phyloP scores from a whole-genome alignment of 2,329 filamentous ascomycete species.

The Sarocladium brachiariae region DNA sequence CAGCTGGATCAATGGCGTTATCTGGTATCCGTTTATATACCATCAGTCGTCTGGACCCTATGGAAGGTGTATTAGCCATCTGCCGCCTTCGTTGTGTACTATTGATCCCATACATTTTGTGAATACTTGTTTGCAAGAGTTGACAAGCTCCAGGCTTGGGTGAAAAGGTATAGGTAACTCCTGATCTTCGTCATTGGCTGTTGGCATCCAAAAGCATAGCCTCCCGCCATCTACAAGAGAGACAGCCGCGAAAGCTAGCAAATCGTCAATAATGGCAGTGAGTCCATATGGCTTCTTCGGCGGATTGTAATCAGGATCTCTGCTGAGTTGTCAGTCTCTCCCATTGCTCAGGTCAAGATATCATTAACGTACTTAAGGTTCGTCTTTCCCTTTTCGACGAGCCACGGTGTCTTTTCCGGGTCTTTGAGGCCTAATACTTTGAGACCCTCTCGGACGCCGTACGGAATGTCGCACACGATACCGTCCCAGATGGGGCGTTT shows the following conservation, averaged over 20 bases:
- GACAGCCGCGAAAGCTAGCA: constrained; percentile 71
- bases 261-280: constrained; percentile 80
- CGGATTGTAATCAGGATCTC: constrained; percentile 62
- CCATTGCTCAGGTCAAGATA: neutral
- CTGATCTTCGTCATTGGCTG: constrained; percentile 69
- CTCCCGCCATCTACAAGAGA: constrained; percentile 74
- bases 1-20: constrained; percentile 39
- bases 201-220: constrained; percentile 96
- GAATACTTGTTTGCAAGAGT: constrained; percentile 77
- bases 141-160: constrained; percentile 64
- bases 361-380: constrained; percentile 57
- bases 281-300: constrained; percentile 93
- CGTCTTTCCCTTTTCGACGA: constrained; percentile 62
- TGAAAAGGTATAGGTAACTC: constrained; percentile 74
- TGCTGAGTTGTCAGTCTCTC: constrained; percentile 10
- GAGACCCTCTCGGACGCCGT: constrained; percentile 87
- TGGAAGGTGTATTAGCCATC: constrained; percentile 13
- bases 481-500: constrained; percentile 66
- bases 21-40: constrained; percentile 72
- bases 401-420: constrained; percentile 48
- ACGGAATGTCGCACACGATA: constrained; percentile 92
- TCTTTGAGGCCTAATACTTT: constrained; percentile 78
- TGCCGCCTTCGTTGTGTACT: neutral
- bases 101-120: constrained; percentile 62
- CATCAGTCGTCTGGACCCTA: constrained; percentile 82